Conservation (phyloP, 23 red algal genomes). For the Gracilaria gracilis region DNA sequence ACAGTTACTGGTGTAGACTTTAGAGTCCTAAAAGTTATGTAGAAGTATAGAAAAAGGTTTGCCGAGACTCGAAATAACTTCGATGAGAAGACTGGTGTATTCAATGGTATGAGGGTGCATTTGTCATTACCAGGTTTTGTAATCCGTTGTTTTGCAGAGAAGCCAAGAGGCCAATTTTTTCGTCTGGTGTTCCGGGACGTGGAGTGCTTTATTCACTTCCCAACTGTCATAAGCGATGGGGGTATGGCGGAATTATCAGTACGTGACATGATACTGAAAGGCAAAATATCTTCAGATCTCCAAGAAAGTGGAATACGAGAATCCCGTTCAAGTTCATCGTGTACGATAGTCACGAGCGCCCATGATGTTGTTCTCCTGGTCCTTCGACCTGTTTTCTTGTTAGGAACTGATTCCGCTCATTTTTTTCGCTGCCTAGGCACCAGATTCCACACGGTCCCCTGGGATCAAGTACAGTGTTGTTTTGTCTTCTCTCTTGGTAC, state of each 20-base stretch:
- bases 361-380: background rate
- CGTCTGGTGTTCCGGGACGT: conserved; percentile 56
- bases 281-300: conserved; percentile 53
- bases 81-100: background rate
- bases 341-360: background rate
- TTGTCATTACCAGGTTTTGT: conserved; percentile 47
- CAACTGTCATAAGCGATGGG: background rate
- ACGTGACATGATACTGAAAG: conserved; percentile 42
- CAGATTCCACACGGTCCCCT: background rate
- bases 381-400: background rate
- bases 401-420: background rate
- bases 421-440: background rate
- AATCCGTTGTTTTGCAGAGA: conserved; percentile 43
- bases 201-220: background rate
- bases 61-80: background rate
- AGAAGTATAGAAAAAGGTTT: background rate
- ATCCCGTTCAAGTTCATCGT: background rate
- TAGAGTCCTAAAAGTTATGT: background rate
- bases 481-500: conserved; percentile 30
- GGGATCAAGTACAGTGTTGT: background rate
- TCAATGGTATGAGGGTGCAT: background rate
- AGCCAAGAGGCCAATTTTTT: conserved; percentile 41
- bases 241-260: conserved; percentile 32
- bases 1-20: conserved; percentile 24
- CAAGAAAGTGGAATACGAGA: conserved; percentile 26